Evolutionary conservation across 768 basidiomycete genomes (phyloP).

Genomic region (Psilocybe tampanensis): DNA sequence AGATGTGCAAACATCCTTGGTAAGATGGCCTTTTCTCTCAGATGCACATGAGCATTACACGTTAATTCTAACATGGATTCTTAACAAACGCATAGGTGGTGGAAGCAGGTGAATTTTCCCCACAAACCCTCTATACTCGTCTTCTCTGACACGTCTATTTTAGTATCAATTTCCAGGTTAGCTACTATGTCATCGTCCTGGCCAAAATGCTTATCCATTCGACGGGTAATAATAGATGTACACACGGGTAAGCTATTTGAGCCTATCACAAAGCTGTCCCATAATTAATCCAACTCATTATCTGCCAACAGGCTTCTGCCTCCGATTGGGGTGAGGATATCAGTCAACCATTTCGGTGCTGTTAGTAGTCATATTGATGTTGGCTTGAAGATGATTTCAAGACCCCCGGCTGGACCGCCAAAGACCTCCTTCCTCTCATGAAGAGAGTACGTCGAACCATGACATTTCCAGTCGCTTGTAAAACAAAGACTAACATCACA

Average conservation of each 20-base stretch:
- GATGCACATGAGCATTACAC: too few relatives aligned
- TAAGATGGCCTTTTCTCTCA: constrained; percentile 19
- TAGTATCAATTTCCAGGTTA: constrained; percentile 73
- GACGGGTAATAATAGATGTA: constrained; percentile 53
- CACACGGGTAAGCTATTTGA: constrained; percentile 46
- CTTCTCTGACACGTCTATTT: constrained; percentile 1
- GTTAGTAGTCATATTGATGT: constrained; percentile 9
- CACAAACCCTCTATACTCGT: not conserved
- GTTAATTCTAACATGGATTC: not conserved
- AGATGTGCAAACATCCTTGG: constrained; percentile 71
- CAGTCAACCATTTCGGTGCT: not conserved
- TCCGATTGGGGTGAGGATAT: constrained; percentile 63
- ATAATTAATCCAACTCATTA: constrained; percentile 1
- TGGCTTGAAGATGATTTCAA: constrained; percentile 67
- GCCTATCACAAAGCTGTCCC: not conserved
- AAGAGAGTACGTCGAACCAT: constrained; percentile 48
- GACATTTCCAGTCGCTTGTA: not conserved
- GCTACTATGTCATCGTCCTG: not conserved
- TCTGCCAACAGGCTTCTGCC: constrained; percentile 53
- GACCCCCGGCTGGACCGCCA: constrained; percentile 65
- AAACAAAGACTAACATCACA: not conserved
- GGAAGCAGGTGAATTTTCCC: constrained; percentile 51
- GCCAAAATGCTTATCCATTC: constrained; percentile 1
- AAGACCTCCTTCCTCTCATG: constrained; percentile 73
- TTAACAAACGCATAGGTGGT: constrained; percentile 16